Conservation (phyloP, 495 filamentous ascomycete species). For the Penicillium atrosanguineum region DNA sequence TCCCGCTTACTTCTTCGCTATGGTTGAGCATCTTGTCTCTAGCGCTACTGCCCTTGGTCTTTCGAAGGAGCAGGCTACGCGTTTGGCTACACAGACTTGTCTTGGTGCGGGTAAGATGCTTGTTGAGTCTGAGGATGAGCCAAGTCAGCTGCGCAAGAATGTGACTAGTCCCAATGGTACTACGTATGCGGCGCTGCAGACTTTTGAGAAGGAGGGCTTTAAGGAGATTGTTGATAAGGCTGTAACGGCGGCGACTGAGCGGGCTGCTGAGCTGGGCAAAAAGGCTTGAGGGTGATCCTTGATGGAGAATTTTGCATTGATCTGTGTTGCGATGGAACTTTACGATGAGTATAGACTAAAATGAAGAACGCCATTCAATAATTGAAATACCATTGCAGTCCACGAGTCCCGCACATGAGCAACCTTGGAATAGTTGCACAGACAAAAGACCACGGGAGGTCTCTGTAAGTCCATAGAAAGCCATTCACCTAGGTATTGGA, state of each 20-base stretch:
- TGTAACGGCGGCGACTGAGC: constrained; percentile 36
- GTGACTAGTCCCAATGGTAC: constrained; percentile 46
- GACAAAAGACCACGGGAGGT: no score
- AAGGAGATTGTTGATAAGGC: constrained; percentile 37
- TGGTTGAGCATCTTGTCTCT: constrained; percentile 42
- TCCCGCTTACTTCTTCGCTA: constrained; percentile 45
- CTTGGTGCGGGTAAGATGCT: constrained; percentile 44
- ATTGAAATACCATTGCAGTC: no score
- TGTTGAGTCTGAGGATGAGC: constrained; percentile 33
- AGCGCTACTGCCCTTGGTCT: constrained; percentile 39
- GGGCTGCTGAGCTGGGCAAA: constrained; percentile 35
- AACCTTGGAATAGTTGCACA: no score
- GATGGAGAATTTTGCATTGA: neutral
- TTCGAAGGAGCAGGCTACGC: constrained; percentile 38
- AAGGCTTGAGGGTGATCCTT: constrained; percentile 2
- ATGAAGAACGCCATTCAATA: neutral
- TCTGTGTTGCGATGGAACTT: no score
- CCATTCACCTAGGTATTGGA: no score
- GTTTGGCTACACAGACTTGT: constrained; percentile 40
- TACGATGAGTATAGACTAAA: neutral
- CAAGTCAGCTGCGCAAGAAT: constrained; percentile 40
- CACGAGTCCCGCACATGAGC: no score
- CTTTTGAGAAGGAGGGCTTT: constrained; percentile 35
- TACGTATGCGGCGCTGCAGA: constrained; percentile 38
- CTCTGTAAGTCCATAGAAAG: no score